phyloP scores from a whole-genome alignment of 306 rosid species.

The Quillaja saponaria region DNA sequence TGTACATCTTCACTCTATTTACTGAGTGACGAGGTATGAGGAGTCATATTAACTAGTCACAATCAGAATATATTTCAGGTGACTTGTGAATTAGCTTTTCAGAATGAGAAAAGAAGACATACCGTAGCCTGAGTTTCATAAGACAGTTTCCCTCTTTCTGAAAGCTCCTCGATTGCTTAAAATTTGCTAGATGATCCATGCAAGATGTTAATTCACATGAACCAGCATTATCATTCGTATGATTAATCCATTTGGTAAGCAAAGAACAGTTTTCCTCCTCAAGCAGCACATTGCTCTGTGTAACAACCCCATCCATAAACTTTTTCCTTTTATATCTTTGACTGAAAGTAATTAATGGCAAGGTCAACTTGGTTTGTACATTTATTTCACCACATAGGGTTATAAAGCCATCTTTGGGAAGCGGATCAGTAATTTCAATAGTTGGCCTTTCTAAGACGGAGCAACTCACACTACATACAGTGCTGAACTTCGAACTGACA shows the following conservation, averaged over 20 bases:
- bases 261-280: conserved; percentile 38
- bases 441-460: conserved; percentile 31
- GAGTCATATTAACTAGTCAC: neutral
- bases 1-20: too few relatives aligned
- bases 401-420: conserved; percentile 29
- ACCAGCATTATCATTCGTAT: conserved; percentile 29
- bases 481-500: conserved; percentile 24
- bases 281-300: conserved; percentile 18
- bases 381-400: conserved; percentile 25
- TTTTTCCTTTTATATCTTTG: conserved; percentile 52
- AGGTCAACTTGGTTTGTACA: conserved; percentile 27
- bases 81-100: conserved; percentile 26
- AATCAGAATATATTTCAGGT: conserved; percentile 20
- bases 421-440: conserved; percentile 33
- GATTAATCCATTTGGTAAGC: conserved; percentile 42
- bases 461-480: conserved; percentile 24
- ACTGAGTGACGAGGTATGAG: too few relatives aligned
- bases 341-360: conserved; percentile 50
- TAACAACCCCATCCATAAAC: conserved; percentile 30
- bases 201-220: conserved; percentile 32
- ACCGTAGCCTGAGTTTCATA: conserved; percentile 40
- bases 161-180: conserved; percentile 45
- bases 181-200: conserved; percentile 36
- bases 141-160: conserved; percentile 20
- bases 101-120: conserved; percentile 18